Conservation (phyloP, 208 protist species). For the Leishmania tropica region DNA sequence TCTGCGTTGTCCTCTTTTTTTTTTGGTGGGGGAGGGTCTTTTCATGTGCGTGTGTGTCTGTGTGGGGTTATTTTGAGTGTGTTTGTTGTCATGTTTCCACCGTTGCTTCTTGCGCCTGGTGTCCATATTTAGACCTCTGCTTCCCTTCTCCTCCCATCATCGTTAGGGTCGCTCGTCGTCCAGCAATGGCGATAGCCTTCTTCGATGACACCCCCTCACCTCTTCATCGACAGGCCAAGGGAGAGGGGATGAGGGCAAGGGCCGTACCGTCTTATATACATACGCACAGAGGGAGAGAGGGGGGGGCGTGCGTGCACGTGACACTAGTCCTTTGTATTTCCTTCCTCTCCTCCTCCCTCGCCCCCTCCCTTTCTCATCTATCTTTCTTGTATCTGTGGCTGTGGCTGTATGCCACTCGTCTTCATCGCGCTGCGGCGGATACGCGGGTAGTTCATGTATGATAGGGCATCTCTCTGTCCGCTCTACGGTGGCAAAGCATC, state of each 20-base stretch:
- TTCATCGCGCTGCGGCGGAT: too few relatives aligned
- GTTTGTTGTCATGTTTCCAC: neutral
- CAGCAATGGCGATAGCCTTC: neutral
- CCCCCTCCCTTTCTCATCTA: neutral
- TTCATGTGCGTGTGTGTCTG: neutral
- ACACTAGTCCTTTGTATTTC: neutral
- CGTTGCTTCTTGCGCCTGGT: neutral
- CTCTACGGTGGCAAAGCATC: neutral
- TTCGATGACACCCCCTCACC: neutral
- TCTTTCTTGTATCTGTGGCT: neutral
- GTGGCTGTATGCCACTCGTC: neutral
- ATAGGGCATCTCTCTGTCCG: neutral
- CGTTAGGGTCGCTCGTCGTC: neutral
- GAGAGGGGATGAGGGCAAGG: neutral
- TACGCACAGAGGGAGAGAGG: neutral
- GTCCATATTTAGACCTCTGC: neutral
- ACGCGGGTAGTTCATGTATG: neutral
- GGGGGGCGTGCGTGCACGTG: neutral
- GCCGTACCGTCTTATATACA: neutral
- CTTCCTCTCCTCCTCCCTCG: neutral
- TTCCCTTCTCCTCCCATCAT: neutral
- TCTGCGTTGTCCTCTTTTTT: neutral
- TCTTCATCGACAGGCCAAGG: neutral
- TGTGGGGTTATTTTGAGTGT: neutral
- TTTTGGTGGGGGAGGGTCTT: neutral